Evolutionary conservation across 23 red algal species (phyloP).

Genomic region (Gracilaria caudata): DNA sequence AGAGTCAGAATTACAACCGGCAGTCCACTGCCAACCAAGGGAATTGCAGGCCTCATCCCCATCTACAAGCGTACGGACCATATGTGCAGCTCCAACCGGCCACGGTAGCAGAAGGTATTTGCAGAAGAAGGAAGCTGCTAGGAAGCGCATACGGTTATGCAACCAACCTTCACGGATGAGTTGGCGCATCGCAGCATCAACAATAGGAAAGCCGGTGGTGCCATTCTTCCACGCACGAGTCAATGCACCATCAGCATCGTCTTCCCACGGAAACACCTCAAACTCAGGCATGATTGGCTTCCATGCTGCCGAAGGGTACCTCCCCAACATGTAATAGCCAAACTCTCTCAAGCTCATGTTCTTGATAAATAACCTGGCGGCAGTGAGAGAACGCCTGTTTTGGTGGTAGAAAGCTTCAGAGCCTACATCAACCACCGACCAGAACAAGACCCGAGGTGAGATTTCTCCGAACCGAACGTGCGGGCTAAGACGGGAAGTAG

Average conservation of each 20-base stretch:
- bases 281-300: slow-evolving; percentile 85
- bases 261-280: slow-evolving; percentile 79
- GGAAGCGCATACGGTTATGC: slow-evolving; percentile 89
- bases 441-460: slow-evolving; percentile 66
- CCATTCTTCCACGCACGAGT: slow-evolving; percentile 65
- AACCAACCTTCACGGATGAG: slow-evolving; percentile 86
- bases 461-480: slow-evolving; percentile 84
- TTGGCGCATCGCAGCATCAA: slow-evolving; percentile 99
- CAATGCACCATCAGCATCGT: slow-evolving; percentile 48
- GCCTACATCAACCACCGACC: slow-evolving; percentile 61
- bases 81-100: slow-evolving; percentile 76
- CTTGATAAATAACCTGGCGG: slow-evolving; percentile 86
- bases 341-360: slow-evolving; percentile 94
- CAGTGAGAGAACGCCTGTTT: not conserved
- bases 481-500: slow-evolving; percentile 73
- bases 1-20: slow-evolving; percentile 84
- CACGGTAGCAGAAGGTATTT: slow-evolving; percentile 94
- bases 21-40: slow-evolving; percentile 92
- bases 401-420: not conserved
- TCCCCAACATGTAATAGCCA: slow-evolving; percentile 86
- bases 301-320: slow-evolving; percentile 74
- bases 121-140: slow-evolving; percentile 89
- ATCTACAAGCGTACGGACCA: slow-evolving; percentile 83
- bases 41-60: slow-evolving; percentile 92
- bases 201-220: slow-evolving; percentile 93